A percentile compares a stretch with the other conserved stretches of the same genome.
Evolutionary conservation across 139 green algal genomes (phyloP).

Genomic region (Chlorella sorokiniana): DNA sequence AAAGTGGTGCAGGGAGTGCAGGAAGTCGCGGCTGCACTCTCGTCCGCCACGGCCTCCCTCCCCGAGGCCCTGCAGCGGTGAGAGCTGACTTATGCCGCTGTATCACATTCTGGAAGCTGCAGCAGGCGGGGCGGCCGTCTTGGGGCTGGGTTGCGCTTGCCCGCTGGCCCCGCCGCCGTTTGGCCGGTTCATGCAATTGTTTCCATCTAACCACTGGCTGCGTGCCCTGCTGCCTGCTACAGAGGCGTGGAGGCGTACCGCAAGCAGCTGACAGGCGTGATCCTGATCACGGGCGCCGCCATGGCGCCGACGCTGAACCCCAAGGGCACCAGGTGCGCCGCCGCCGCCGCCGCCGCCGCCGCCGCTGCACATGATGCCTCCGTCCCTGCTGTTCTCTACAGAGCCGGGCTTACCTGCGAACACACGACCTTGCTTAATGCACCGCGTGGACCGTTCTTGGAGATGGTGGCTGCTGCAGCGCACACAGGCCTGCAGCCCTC

Average conservation of each 20-base stretch:
- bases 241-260: conserved; percentile 49
- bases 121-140: too few species aligned
- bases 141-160: too few species aligned
- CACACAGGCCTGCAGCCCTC: too few species aligned
- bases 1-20: conserved; percentile 13
- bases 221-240: conserved; percentile 3
- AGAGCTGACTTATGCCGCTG: not conserved
- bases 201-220: not conserved
- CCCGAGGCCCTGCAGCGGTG: conserved; percentile 11
- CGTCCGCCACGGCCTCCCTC: not conserved
- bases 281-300: conserved; percentile 40
- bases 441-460: too few species aligned
- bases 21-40: not conserved
- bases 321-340: conserved; percentile 21
- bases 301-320: conserved; percentile 72
- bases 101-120: too few species aligned
- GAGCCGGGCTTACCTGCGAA: too few species aligned
- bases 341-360: not conserved
- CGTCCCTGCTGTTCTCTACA: too few species aligned
- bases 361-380: too few species aligned
- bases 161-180: too few species aligned
- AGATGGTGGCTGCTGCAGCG: too few species aligned
- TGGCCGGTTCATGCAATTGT: too few species aligned
- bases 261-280: conserved; percentile 45
- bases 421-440: too few species aligned